phyloP scores from a whole-genome alignment of 2,329 filamentous ascomycete species.

The Dactylonectria macrodidyma region DNA sequence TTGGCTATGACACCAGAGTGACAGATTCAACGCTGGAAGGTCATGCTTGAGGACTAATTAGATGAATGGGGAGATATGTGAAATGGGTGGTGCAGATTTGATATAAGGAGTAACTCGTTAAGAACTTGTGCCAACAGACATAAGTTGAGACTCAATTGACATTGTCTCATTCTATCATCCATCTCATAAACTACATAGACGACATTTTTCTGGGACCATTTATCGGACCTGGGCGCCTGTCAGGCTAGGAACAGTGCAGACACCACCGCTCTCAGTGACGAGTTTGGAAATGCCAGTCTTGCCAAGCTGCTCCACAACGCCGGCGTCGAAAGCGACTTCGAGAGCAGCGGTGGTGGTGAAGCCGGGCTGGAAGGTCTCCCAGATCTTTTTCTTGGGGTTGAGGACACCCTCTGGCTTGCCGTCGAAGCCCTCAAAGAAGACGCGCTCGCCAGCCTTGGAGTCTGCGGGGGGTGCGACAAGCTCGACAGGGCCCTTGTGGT shows the following conservation, averaged over 20 bases:
- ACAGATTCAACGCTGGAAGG: not conserved
- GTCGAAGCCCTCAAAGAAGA: constrained; percentile 95
- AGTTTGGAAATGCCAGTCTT: constrained; percentile 78
- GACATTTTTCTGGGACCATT: constrained; percentile 38
- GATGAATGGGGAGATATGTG: not conserved
- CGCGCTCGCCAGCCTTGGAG: constrained; percentile 85
- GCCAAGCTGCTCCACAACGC: constrained; percentile 81
- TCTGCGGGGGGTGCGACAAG: constrained; percentile 87
- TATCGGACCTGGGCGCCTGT: constrained; percentile 88
- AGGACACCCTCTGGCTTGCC: constrained; percentile 93
- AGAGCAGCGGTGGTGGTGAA: constrained; percentile 89
- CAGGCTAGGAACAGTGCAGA: constrained; percentile 87
- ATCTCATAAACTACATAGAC: constrained; percentile 2
- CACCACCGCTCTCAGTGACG: constrained; percentile 81
- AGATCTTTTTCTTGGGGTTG: constrained; percentile 99
- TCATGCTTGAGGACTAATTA: not conserved
- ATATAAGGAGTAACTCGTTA: not conserved
- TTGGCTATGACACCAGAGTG: not conserved
- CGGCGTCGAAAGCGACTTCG: constrained; percentile 90
- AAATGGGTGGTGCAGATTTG: not conserved
- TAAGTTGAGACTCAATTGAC: constrained; percentile 4
- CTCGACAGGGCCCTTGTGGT: constrained; percentile 93
- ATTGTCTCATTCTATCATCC: constrained; percentile 18
- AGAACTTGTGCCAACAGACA: not conserved
- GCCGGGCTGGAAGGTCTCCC: constrained; percentile 96